These are phyloP conservation scores for Taphrina deformans DNA, from an alignment of 1,139 yeast genomes.

Conservation along the genomic window DNA sequence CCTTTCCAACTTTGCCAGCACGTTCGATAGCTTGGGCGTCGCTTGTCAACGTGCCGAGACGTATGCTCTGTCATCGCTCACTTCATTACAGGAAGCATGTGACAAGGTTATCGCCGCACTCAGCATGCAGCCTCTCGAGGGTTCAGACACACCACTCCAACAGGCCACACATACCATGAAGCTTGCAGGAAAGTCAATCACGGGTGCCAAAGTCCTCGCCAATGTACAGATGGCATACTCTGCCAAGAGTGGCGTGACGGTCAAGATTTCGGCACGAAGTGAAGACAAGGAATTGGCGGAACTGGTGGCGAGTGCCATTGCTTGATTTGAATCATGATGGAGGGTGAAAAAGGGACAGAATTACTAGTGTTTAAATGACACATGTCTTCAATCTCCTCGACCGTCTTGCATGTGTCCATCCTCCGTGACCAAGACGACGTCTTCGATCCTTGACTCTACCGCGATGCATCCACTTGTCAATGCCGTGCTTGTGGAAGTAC, in stretches of 20 bases:
- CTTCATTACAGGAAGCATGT: constrained; percentile 53
- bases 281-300: constrained; percentile 51
- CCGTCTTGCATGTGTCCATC: constrained; percentile 73
- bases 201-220: constrained; percentile 61
- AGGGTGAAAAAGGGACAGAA: too few relatives aligned
- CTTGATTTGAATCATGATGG: not conserved
- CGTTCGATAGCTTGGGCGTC: constrained; percentile 67
- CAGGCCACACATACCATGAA: constrained; percentile 73
- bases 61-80: constrained; percentile 55
- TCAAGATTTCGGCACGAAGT: constrained; percentile 71
- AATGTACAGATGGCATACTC: constrained; percentile 70
- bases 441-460: constrained; percentile 98
- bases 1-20: constrained; percentile 70
- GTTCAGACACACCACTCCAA: constrained; percentile 64
- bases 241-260: constrained; percentile 70
- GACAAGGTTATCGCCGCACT: constrained; percentile 49
- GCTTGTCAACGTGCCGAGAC: constrained; percentile 58
- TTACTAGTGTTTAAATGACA: not conserved
- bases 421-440: constrained; percentile 76
- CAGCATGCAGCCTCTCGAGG: constrained; percentile 75
- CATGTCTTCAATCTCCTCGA: constrained; percentile 52
- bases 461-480: constrained; percentile 76
- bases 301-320: constrained; percentile 41
- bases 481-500: constrained; percentile 63
- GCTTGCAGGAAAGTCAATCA: constrained; percentile 74